Base-by-base conservation (phyloP, 192 early-diverging fungal species). In the Borealophlyctis nickersoniae region DNA sequence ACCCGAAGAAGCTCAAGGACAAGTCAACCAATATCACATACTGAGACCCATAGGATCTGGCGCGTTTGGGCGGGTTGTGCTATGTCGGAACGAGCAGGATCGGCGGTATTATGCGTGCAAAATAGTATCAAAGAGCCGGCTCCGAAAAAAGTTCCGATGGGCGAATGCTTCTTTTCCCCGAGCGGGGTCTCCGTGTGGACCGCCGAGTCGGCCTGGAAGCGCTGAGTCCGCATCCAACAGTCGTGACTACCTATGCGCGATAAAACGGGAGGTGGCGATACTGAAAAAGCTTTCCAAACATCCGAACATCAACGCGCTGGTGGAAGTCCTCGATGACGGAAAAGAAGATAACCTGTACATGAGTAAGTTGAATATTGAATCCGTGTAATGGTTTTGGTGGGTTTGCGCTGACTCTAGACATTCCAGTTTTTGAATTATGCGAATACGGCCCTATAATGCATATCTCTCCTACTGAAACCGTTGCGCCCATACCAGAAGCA, bases 271-370 rank as follows among this genome's bases (percentile, higher is more conserved):
- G 69, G 66, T 86, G 2, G 81, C 81, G 2, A 81, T 86, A 2
- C 52, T 86, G 33, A 86, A 86, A 58, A 84, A 86, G 66, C 49
- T 86, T 11, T 76, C 74, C 1, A 73, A 79, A 33, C 85, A 86
- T 63, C 81, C 79, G 3, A 86, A 86, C 36, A 83, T 86, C 65
- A 79, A 77, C 60, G 64, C 49, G n/a, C 63, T 86, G 52, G 72
- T 79, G 4, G 85, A 86, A 61, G 85, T 86, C 29, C 24, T 86
- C 33, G 78, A 86, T 49, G 85, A 86, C 52, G 73, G 69, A 19
- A 68, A 65, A 16, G 83, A 86, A 31, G 85, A 86, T 54, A 84
- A 83, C 54, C 61, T 86, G 19, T 86, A 86, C 58, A 75, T 86
- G 74, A 75, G 84, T 86, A 50, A 49, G 62, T 49, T 39, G 45